Base-by-base conservation (phyloP, 2,329 filamentous ascomycete genomes). In the Fusarium globosum region DNA sequence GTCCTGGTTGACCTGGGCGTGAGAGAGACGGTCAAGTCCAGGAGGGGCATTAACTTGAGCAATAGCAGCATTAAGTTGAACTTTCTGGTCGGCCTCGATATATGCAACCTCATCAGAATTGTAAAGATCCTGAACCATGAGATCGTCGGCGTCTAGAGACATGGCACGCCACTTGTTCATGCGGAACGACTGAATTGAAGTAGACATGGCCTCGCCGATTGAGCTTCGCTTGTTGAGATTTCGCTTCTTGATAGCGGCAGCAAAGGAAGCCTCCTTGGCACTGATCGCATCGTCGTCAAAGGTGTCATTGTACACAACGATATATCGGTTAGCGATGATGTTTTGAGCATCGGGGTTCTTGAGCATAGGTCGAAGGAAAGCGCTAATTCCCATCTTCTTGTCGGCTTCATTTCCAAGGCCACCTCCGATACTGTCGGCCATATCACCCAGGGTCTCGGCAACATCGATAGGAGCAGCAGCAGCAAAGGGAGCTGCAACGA, bases 241-340 rank as follows among this genome's bases (percentile, higher is more conserved):
- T 74, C 88, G 88, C 81, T 88, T 90, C 79, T 86, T 82, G 63
- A 92, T 80, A 49, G 86, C 80, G 46, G 83, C 78, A 64, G 82
- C 84, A 76, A 90, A 84, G 63, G 81, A 83, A 38, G 83, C 80
- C 77, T 88, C 82, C 79, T 89, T 87, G 55, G 84, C 81, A 42
- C 82, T 80, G 75, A 91, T 86, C 42, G 82, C 82, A 21, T 84
- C 85, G 28, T 86, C 82, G 69, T 82, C 83, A 73, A 85, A 86
- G 62, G 85, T 86, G 72, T 83, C 84, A 80, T 91, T 89, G 84
- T 91, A 92, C 65, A 92, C 89, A 61, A 92, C 89, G 70, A 92
- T 91, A 81, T 90, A 92, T 55, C 85, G 83, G 82, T 88, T 86
- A 41, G 87, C 82, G 53, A 91, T 86, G 66, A 87, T 80, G 75